phyloP scores from a whole-genome alignment of 805 yeast species.

The Myxozyma nipponensis region DNA sequence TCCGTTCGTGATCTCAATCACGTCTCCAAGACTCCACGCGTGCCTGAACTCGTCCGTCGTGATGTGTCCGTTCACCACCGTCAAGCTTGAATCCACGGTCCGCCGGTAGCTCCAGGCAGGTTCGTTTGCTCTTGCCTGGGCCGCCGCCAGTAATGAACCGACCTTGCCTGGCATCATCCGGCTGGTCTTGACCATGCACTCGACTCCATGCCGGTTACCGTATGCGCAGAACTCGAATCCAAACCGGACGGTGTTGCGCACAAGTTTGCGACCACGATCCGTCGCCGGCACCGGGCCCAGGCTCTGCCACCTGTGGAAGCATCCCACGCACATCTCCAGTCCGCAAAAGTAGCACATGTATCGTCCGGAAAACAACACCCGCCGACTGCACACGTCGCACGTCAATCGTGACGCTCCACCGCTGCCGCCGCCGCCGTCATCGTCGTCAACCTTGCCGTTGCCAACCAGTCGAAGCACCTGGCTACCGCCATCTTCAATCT shows the following conservation, averaged over 20 bases:
- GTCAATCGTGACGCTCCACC: too few species aligned
- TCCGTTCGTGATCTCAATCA: slow-evolving; percentile 16
- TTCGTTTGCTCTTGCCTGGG: not conserved
- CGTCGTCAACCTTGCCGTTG: too few species aligned
- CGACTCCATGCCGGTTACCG: slow-evolving; percentile 17
- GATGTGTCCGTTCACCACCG: slow-evolving; percentile 6
- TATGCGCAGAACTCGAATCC: slow-evolving; percentile 24
- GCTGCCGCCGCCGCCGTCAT: too few species aligned
- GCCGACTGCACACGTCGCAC: slow-evolving; percentile 25
- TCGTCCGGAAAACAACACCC: slow-evolving; percentile 17
- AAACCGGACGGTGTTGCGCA: slow-evolving; percentile 19
- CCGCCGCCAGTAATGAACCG: slow-evolving; percentile 3
- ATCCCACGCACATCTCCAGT: slow-evolving; percentile 25
- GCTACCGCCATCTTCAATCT: slow-evolving; percentile 5
- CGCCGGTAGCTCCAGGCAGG: too few species aligned
- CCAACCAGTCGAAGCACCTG: slow-evolving; percentile 17
- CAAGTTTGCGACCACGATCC: slow-evolving; percentile 3
- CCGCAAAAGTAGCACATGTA: slow-evolving; percentile 27
- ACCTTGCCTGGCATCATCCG: slow-evolving; percentile 18
- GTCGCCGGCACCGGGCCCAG: slow-evolving; percentile 9
- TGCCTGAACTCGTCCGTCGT: slow-evolving; percentile 11
- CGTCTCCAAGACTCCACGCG: slow-evolving; percentile 16
- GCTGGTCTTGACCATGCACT: slow-evolving; percentile 14
- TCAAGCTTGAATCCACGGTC: not conserved
- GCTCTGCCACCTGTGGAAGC: slow-evolving; percentile 19